These are phyloP conservation scores for Paralagenidium karlingii DNA, from an alignment of 352 stramenopile genomes.

Conservation along the genomic window DNA sequence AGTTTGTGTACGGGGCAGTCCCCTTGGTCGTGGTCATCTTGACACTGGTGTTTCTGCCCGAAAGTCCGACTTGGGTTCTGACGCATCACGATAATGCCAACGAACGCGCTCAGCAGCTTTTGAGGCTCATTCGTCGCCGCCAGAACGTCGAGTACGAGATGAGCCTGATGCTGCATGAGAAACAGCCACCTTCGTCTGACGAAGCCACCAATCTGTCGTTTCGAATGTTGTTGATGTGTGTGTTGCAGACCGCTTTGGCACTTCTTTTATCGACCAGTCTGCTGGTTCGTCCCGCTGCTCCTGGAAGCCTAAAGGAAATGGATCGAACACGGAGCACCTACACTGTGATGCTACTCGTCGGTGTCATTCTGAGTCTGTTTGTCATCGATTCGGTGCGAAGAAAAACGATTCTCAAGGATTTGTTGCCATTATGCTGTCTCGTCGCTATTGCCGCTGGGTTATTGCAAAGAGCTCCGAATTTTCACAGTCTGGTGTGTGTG, in stretches of 20 bases:
- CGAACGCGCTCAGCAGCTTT: conserved; percentile 32
- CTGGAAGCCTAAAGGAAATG: conserved; percentile 4
- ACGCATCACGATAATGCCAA: conserved; percentile 22
- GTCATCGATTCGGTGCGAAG: conserved; percentile 74
- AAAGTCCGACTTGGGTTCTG: conserved; percentile 69
- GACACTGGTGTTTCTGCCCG: conserved; percentile 52
- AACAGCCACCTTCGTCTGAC: conserved; percentile 11
- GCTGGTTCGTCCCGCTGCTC: conserved; percentile 16
- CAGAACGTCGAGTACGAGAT: conserved; percentile 60
- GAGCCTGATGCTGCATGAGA: conserved; percentile 32
- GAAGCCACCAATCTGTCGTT: conserved; percentile 40
- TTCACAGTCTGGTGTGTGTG: conserved; percentile 44
- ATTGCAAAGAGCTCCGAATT: too few relatives aligned
- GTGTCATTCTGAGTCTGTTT: conserved; percentile 61
- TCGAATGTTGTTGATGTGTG: conserved; percentile 41
- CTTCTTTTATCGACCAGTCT: conserved; percentile 57
- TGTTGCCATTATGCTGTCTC: conserved; percentile 55
- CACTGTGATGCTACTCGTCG: conserved; percentile 34
- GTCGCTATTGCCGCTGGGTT: conserved; percentile 10
- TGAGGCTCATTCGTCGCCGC: conserved; percentile 47
- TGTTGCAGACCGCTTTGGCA: conserved; percentile 43
- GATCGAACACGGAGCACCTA: too few relatives aligned
- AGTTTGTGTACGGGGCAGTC: conserved; percentile 44
- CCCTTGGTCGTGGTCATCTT: conserved; percentile 31
- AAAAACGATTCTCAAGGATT: conserved; percentile 85